Evolutionary conservation across 2,329 filamentous ascomycete species (phyloP).

Genomic region (Ascocoryne sarcoides): DNA sequence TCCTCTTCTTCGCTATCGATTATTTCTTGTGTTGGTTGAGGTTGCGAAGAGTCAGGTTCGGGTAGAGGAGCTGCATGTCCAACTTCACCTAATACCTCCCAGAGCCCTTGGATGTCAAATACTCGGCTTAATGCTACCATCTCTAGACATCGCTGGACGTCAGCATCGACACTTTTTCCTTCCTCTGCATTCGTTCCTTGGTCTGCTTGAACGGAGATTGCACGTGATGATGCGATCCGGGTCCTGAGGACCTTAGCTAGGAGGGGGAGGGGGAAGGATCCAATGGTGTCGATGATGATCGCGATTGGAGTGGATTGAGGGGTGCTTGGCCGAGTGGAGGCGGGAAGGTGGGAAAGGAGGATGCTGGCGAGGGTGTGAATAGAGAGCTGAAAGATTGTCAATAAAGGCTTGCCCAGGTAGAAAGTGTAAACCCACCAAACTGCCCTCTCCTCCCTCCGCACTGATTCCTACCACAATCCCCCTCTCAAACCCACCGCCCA

Average conservation of each 20-base stretch:
- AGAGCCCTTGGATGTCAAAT: conserved; percentile 50
- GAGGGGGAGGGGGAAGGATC: conserved; percentile 22
- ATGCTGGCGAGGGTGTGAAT: conserved; percentile 21
- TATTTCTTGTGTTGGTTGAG: conserved; percentile 2
- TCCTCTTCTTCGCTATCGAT: conserved; percentile 31
- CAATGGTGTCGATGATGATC: conserved; percentile 25
- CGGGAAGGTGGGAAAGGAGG: conserved; percentile 10
- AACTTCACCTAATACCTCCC: conserved; percentile 47
- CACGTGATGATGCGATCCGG: conserved; percentile 8
- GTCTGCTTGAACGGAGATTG: background rate
- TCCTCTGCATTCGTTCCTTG: background rate
- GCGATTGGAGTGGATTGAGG: conserved; percentile 8
- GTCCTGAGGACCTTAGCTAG: conserved; percentile 21
- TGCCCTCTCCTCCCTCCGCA: conserved; percentile 19
- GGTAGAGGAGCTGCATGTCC: background rate
- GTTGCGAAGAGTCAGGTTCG: background rate
- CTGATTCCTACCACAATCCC: conserved; percentile 23
- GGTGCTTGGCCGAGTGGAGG: background rate
- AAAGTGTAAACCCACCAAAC: conserved; percentile 20
- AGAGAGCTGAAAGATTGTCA: conserved; percentile 6
- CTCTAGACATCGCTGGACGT: conserved; percentile 32
- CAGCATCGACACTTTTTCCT: conserved; percentile 6
- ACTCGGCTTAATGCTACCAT: conserved; percentile 45
- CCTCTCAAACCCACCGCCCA: conserved; percentile 17
- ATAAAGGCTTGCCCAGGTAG: background rate